Percentiles rank a stretch among this genome's conserved stretches.
Evolutionary conservation across 129 eudicot genomes (phyloP).

Genomic region (Kitagawia praeruptora): DNA sequence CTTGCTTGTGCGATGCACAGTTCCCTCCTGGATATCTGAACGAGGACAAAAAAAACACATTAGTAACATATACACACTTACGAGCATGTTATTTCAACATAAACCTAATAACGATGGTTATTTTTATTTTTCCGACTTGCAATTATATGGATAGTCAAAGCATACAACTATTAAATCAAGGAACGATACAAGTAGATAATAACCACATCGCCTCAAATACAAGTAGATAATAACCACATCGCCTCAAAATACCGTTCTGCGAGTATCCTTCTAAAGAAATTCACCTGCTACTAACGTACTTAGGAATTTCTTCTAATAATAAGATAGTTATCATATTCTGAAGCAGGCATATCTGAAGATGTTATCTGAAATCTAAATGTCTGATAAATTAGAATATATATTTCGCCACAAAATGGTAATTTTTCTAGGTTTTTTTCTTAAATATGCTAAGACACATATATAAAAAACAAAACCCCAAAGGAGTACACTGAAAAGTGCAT

Average conservation of each 20-base stretch:
- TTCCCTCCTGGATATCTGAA: conserved; percentile 30
- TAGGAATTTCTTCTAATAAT: background rate
- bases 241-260: background rate
- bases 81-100: background rate
- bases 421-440: no score
- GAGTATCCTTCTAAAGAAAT: background rate
- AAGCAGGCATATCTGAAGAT: background rate
- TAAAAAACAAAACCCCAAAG: no score
- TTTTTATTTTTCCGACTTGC: background rate
- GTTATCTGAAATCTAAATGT: background rate
- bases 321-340: background rate
- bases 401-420: background rate
- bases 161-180: background rate
- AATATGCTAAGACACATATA: no score
- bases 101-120: no score
- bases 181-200: no score
- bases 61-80: background rate
- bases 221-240: background rate
- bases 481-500: no score
- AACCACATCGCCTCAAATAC: no score
- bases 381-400: no score
- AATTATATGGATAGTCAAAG: background rate
- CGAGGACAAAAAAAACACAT: conserved; percentile 10
- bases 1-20: conserved; percentile 32
- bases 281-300: background rate